Conservation (phyloP, 306 rosid genomes). For the Sicyos edulis region DNA sequence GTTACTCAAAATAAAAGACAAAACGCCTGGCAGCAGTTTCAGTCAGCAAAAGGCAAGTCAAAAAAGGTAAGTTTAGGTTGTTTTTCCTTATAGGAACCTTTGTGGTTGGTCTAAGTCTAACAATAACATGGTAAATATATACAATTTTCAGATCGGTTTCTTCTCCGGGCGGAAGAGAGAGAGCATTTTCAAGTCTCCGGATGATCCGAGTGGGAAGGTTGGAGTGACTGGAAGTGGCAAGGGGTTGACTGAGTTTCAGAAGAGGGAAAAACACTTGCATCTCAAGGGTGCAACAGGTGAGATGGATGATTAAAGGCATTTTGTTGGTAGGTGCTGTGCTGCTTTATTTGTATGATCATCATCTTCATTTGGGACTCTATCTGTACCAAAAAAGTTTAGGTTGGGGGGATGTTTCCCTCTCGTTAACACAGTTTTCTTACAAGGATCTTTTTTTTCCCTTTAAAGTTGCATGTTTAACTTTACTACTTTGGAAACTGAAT, state of each 20-base stretch:
- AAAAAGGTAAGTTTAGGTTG: constrained; percentile 56
- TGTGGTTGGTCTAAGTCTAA: background rate
- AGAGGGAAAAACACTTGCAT: constrained; percentile 92
- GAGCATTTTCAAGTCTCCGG: constrained; percentile 98
- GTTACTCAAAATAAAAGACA: constrained; percentile 94
- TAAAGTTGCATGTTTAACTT: background rate
- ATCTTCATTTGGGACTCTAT: background rate
- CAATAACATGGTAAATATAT: background rate
- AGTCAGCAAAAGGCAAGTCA: constrained; percentile 83
- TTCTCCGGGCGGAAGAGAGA: constrained; percentile 85
- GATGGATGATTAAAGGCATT: constrained; percentile 56
- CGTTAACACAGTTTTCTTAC: constrained; percentile 8
- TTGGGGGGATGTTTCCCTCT: too few species aligned
- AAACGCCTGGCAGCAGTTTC: constrained; percentile 99
- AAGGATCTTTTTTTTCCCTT: background rate
- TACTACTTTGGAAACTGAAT: too few species aligned
- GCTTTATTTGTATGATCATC: constrained; percentile 8
- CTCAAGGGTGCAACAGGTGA: constrained; percentile 81
- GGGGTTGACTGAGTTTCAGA: constrained; percentile 95
- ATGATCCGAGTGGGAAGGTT: constrained; percentile 90
- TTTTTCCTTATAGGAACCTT: too few species aligned
- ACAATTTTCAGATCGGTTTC: constrained; percentile 62
- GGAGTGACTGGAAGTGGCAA: constrained; percentile 99
- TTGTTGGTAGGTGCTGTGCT: too few species aligned
- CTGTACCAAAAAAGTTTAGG: background rate